Evolutionary conservation across 2,329 filamentous ascomycete species (phyloP).

Genomic region (Annulohypoxylon truncatum): DNA sequence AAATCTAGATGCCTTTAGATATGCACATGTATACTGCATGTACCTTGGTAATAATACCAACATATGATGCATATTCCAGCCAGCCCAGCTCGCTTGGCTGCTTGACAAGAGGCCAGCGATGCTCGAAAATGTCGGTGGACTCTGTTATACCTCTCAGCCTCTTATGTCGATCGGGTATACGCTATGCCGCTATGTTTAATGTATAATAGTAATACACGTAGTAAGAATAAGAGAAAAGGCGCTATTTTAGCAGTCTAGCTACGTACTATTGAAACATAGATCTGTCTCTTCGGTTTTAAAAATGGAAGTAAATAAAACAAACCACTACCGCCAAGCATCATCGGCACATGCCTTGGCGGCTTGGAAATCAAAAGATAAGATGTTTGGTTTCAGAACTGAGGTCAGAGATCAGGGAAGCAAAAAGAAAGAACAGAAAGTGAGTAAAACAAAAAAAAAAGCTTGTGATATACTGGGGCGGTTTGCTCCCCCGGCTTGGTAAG

Average conservation of each 20-base stretch:
- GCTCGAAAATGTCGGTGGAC: conserved; percentile 22
- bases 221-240: neutral
- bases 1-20: conserved; percentile 12
- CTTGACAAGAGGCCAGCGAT: conserved; percentile 5
- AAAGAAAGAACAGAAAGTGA: conserved; percentile 4
- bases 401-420: neutral
- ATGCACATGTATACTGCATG: conserved; percentile 5
- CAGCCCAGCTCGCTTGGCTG: conserved; percentile 2
- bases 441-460: conserved; percentile 17
- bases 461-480: conserved; percentile 23
- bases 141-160: conserved; percentile 29
- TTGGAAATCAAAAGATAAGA: conserved; percentile 16
- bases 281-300: conserved; percentile 17
- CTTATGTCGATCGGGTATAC: conserved; percentile 28
- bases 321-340: conserved; percentile 20
- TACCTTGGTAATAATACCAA: neutral
- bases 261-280: conserved; percentile 22
- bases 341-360: conserved; percentile 14
- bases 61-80: neutral
- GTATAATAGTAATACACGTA: neutral
- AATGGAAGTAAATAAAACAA: conserved; percentile 25
- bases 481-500: conserved; percentile 20
- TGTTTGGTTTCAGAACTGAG: conserved; percentile 22
- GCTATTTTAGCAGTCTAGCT: neutral
- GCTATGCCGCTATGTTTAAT: no score